phyloP scores from a whole-genome alignment of 345 rosid species.

The Excoecaria agallocha region DNA sequence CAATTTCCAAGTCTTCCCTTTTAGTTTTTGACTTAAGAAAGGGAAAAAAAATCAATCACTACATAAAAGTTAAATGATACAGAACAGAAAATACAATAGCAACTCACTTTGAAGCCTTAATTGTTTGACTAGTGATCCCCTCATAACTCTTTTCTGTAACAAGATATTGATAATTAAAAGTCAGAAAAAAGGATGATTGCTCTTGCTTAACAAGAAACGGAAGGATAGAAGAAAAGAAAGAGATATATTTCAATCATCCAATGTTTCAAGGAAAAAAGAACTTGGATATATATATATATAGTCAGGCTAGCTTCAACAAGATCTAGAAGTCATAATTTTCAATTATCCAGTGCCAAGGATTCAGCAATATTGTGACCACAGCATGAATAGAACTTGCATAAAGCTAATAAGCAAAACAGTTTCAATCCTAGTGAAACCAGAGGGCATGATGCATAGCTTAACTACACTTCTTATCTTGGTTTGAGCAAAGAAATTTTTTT shows the following conservation, averaged over 20 bases:
- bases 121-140: conserved; percentile 3
- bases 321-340: not conserved
- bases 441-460: not conserved
- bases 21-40: not conserved
- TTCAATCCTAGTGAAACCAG: not conserved
- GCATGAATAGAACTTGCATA: not conserved
- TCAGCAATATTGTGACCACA: not conserved
- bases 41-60: not conserved
- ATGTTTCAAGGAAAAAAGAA: not conserved
- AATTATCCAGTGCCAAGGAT: not conserved
- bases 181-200: not conserved
- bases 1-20: not conserved
- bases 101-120: conserved; percentile 22
- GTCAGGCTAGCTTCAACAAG: not conserved
- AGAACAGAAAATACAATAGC: not conserved
- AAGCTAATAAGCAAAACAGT: not conserved
- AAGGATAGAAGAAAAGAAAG: not conserved
- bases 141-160: conserved; percentile 2
- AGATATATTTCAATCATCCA: not conserved
- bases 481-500: too few species aligned
- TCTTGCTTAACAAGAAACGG: not conserved
- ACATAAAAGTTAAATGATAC: not conserved
- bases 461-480: not conserved
- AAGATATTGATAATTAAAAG: too few species aligned
- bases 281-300: not conserved